Percentiles rank a stretch among this genome's conserved stretches.
These are phyloP conservation scores for Stenocarpella maydis DNA, from an alignment of 2,329 filamentous ascomycete genomes.

Conservation along the genomic window DNA sequence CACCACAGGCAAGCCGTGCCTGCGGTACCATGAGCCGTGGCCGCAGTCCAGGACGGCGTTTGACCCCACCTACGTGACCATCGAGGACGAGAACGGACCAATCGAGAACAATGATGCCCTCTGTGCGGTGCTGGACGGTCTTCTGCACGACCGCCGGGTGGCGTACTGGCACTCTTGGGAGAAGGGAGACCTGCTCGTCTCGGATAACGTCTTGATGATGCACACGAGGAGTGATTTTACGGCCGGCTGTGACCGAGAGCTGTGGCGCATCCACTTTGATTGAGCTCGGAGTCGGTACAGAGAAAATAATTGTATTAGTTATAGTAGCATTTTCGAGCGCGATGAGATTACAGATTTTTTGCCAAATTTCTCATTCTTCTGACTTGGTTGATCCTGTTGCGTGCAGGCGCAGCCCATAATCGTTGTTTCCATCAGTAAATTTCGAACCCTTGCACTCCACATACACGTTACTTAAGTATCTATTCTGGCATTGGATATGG, in stretches of 20 bases:
- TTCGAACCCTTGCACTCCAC: no score
- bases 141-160: slow-evolving; percentile 59
- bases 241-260: slow-evolving; percentile 53
- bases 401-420: no score
- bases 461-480: no score
- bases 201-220: slow-evolving; percentile 59
- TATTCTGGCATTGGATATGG: no score
- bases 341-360: background rate
- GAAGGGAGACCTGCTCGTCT: slow-evolving; percentile 62
- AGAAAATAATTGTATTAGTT: background rate
- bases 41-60: slow-evolving; percentile 59
- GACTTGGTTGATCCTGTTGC: no score
- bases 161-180: slow-evolving; percentile 62
- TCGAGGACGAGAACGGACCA: slow-evolving; percentile 44
- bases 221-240: slow-evolving; percentile 58
- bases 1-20: slow-evolving; percentile 53
- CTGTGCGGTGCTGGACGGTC: slow-evolving; percentile 50
- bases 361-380: background rate
- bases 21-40: slow-evolving; percentile 65
- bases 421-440: no score
- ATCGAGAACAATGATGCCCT: slow-evolving; percentile 36
- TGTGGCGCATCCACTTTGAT: slow-evolving; percentile 62
- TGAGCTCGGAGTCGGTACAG: slow-evolving; percentile 35
- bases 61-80: slow-evolving; percentile 52
- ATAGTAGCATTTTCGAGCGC: background rate